Base-by-base conservation (phyloP, 2,329 filamentous ascomycete species). In the Cladosporium sp. region DNA sequence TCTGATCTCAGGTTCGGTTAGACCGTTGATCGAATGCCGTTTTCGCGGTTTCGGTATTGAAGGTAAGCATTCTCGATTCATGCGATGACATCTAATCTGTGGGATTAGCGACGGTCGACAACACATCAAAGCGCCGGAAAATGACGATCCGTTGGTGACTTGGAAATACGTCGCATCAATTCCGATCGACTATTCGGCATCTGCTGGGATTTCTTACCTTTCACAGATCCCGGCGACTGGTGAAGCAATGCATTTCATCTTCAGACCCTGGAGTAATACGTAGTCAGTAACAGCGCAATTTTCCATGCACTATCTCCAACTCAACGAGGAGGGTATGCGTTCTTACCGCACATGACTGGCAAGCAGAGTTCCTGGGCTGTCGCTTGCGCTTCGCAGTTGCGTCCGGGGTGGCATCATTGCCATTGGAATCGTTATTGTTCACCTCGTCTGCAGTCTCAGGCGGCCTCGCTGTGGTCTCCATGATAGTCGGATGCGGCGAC, bases 331-430 rank as follows among this genome's bases (percentile, higher is more conserved):
- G 3, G 14, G 11, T n/a, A n/a, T n/a, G 20, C 30, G 7, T 51
- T 17, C 49, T 38, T 39, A 51, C 49, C 3, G 66, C 61, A 58
- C 68, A 70, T 50, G 55, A 57, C 51, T 65, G 65, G 59, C 68
- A 70, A 5, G 68, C 68, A 14, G 58, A 61, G 49, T 69, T 68
- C 36, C 67, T 56, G 4, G 66, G 65, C 59, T 70, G 68, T 38
- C 67, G 63, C 60, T 67, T 64, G 11, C 65, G 56, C 50, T 70
- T 69, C 57, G 58, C 43, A 20, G 38, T 43, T 8, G 39, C 36
- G 34, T 40, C 34, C 47, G 56, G 47, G 19, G 56, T 56, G 20
- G 42, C 28, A 30, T 55, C 39, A 7, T 6, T n/a, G 12, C 25
- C 38, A 36, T 43, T 39, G 17, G 36, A 25, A n/a, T 49, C 34